Evolutionary conservation across 345 rosid species (phyloP), one percentile per base, ranked within the genome.

Genomic region (Sonneratia caseolaris): DNA sequence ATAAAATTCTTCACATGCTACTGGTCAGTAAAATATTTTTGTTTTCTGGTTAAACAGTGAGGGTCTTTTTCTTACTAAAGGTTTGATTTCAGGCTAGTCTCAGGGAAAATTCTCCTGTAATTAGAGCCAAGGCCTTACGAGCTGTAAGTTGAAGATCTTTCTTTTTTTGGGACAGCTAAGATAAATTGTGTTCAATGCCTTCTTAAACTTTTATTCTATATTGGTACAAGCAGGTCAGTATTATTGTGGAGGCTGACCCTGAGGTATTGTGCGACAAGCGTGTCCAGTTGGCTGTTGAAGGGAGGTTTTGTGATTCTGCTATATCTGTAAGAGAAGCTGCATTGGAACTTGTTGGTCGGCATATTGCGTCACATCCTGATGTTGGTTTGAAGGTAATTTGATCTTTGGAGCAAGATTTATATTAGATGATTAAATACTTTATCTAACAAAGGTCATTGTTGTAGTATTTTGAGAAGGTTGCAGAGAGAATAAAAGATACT

Each of bases 251-350:
- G 85, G 88, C 87, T 77, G 99, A 95, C 80, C 98, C 99, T 42
- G 99, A 90, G 86, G 99, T 95, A 62, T 80, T 92, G 76, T 80
- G 97, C 68, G 98, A 95, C 79, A 88, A 86, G 71, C 97, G 90
- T 72, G 97, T 95, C 70, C 99, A 95, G 78, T 73, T 86, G 79
- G 99, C 99, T 79, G 98, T 95, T 79, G 97, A 95, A 79, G 99
- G 98, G 82, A 89, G 99, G 84, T 92, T 95, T 81, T 95, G 99
- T 73, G 99, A 95, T 82, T 95, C 99, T 35, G 97, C 99, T 69
- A 95, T 92, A 79, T 95, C 99, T 75, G 99, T 86, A 37, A 95
- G 99, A 79, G 98, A 95, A 82, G 98, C 99, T 57, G 99, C 99
- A 62, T 79, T 95, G 77, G 99, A 95, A 82, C 98, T 95, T 79